phyloP scores from a whole-genome alignment of 1,284 basidiomycete species.

The Rhodotorula glutinis region DNA sequence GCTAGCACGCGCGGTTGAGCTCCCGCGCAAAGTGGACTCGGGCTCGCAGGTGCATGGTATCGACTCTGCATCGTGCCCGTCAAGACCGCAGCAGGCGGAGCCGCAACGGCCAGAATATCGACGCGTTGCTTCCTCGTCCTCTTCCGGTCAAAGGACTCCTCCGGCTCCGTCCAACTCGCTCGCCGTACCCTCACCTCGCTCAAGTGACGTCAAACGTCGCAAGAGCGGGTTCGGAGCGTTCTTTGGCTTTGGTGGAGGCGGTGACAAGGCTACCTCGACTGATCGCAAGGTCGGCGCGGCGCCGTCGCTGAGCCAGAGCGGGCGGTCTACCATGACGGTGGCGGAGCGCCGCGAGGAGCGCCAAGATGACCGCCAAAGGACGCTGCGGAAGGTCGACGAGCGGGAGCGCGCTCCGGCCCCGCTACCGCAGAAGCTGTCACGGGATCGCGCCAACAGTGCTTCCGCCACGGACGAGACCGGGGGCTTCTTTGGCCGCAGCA shows the following conservation, averaged over 20 bases:
- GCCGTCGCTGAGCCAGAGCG: conserved; percentile 3
- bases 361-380: background rate
- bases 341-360: background rate
- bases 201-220: conserved; percentile 19
- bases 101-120: background rate
- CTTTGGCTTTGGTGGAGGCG: conserved; percentile 10
- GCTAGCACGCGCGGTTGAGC: no score
- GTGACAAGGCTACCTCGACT: background rate
- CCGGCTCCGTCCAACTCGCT: background rate
- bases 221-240: conserved; percentile 20
- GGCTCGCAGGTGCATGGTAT: background rate
- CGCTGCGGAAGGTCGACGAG: background rate
- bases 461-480: background rate
- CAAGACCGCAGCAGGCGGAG: background rate
- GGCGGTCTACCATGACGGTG: background rate
- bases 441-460: background rate
- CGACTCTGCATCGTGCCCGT: background rate
- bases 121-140: background rate
- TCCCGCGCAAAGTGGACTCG: no score
- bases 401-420: background rate
- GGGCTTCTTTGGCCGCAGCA: conserved; percentile 1
- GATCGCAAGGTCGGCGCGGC: background rate
- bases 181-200: background rate
- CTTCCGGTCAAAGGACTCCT: background rate
- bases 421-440: background rate